Evolutionary conservation across 108 stramenopile genomes (phyloP).

Genomic region (Nitzschia inconspicua): DNA sequence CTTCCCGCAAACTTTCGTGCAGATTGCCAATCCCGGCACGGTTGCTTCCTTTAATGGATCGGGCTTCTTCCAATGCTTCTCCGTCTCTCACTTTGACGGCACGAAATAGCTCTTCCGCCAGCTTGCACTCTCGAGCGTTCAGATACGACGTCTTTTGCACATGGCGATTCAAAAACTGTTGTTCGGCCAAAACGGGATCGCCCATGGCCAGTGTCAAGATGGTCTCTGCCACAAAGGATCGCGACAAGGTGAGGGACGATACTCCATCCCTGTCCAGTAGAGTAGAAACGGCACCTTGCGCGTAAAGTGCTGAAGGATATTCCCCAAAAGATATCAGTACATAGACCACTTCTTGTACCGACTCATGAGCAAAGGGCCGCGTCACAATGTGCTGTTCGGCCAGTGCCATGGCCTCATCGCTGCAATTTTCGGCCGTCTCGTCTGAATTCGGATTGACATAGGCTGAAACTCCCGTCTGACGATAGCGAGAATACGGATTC

Average conservation of each 20-base stretch:
- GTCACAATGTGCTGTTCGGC: constrained; percentile 58
- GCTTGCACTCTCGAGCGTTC: constrained; percentile 77
- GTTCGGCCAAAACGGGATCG: constrained; percentile 74
- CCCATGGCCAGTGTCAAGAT: constrained; percentile 78
- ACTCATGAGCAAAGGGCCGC: constrained; percentile 74
- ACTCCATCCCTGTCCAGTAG: constrained; percentile 64
- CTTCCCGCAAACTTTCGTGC: constrained; percentile 45
- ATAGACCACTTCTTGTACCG: constrained; percentile 47
- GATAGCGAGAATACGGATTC: constrained; percentile 70
- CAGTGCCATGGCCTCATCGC: constrained; percentile 38
- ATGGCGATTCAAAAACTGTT: constrained; percentile 79
- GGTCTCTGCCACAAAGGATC: constrained; percentile 66
- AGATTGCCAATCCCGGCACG: constrained; percentile 66
- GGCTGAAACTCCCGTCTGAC: constrained; percentile 68
- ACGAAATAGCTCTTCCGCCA: constrained; percentile 84
- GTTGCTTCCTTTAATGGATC: constrained; percentile 53
- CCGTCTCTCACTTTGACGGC: constrained; percentile 66
- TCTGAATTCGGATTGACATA: constrained; percentile 44
- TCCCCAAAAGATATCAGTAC: constrained; percentile 50
- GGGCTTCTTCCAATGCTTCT: constrained; percentile 72
- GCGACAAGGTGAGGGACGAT: constrained; percentile 62
- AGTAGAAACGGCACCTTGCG: constrained; percentile 65
- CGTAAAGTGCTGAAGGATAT: constrained; percentile 79
- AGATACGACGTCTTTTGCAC: constrained; percentile 75
- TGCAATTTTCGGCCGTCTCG: constrained; percentile 23